phyloP scores from a whole-genome alignment of 176 grass and related monocot species.

The Ampelocalamus luodianensis region DNA sequence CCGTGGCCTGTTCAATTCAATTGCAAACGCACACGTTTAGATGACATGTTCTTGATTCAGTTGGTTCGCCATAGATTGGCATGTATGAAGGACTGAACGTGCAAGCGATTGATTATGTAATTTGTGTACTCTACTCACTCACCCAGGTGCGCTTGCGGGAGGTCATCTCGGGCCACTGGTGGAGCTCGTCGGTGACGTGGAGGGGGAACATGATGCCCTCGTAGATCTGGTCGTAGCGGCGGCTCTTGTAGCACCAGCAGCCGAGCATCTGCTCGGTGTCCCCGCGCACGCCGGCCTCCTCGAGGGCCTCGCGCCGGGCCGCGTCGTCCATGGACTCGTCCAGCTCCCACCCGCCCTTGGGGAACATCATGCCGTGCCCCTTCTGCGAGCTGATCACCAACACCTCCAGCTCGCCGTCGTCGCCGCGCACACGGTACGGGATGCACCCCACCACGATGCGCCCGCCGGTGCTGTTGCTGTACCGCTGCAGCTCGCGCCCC shows the following conservation, averaged over 20 bases:
- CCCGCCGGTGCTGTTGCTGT: constrained; percentile 61
- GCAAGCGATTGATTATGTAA: background rate
- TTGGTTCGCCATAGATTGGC: background rate
- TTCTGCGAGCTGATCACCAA: constrained; percentile 92
- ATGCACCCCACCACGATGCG: constrained; percentile 93
- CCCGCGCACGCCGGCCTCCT: constrained; percentile 88
- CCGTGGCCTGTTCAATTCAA: constrained; percentile 57
- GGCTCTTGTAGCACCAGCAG: constrained; percentile 82
- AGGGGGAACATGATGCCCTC: constrained; percentile 88
- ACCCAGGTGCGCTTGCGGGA: constrained; percentile 60
- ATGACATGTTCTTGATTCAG: background rate
- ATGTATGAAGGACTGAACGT: background rate
- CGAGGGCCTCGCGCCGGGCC: constrained; percentile 74
- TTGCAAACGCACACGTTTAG: background rate
- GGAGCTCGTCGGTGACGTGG: constrained; percentile 70
- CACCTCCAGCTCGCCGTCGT: constrained; percentile 61
- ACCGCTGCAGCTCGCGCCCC: constrained; percentile 89
- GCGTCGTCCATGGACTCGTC: constrained; percentile 87
- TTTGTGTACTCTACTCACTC: too few relatives aligned
- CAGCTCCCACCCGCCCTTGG: constrained; percentile 95
- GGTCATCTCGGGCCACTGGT: constrained; percentile 90
- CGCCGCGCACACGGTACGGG: constrained; percentile 60
- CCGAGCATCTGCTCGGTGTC: constrained; percentile 57
- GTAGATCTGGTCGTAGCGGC: constrained; percentile 64
- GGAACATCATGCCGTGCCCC: constrained; percentile 94